phyloP scores from a whole-genome alignment of 371 early-diverging fungal genomes.

The Mucor indicus region DNA sequence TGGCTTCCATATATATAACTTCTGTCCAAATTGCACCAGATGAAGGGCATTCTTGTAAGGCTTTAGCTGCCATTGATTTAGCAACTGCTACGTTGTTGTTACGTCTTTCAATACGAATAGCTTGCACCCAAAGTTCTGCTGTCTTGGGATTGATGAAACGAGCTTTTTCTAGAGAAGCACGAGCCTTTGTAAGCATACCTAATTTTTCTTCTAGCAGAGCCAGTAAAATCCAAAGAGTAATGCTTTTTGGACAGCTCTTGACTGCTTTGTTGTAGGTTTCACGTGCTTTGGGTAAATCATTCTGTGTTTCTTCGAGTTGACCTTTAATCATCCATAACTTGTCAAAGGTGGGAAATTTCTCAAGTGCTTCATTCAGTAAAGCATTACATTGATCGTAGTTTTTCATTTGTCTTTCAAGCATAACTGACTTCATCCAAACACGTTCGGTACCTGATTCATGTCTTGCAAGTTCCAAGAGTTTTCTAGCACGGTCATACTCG shows the following conservation, averaged over 20 bases:
- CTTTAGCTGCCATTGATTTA: conserved; percentile 79
- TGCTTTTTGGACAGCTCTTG: conserved; percentile 76
- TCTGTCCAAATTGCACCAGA: conserved; percentile 90
- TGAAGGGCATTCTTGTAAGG: conserved; percentile 88
- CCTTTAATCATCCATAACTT: conserved; percentile 95
- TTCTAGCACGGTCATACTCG: conserved; percentile 78
- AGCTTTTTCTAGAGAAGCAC: conserved; percentile 85
- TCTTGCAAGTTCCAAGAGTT: conserved; percentile 76
- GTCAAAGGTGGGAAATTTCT: conserved; percentile 71
- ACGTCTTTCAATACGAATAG: conserved; percentile 79
- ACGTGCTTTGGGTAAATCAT: conserved; percentile 66
- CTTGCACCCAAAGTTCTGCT: conserved; percentile 86
- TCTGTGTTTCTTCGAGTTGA: conserved; percentile 65
- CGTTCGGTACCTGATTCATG: conserved; percentile 66
- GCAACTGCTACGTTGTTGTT: conserved; percentile 72
- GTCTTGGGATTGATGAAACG: conserved; percentile 81
- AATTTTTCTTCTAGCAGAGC: conserved; percentile 78
- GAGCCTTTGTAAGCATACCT: conserved; percentile 73
- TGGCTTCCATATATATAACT: conserved; percentile 82
- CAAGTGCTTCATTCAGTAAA: conserved; percentile 69
- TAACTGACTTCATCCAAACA: conserved; percentile 95
- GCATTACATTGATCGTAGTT: conserved; percentile 63
- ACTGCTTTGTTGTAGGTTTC: conserved; percentile 74
- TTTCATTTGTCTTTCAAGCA: conserved; percentile 80
- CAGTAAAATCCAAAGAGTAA: conserved; percentile 79